These are phyloP conservation scores for Graphilbum ipis-grandicollis DNA, from an alignment of 2,329 filamentous ascomycete genomes.

Conservation along the genomic window DNA sequence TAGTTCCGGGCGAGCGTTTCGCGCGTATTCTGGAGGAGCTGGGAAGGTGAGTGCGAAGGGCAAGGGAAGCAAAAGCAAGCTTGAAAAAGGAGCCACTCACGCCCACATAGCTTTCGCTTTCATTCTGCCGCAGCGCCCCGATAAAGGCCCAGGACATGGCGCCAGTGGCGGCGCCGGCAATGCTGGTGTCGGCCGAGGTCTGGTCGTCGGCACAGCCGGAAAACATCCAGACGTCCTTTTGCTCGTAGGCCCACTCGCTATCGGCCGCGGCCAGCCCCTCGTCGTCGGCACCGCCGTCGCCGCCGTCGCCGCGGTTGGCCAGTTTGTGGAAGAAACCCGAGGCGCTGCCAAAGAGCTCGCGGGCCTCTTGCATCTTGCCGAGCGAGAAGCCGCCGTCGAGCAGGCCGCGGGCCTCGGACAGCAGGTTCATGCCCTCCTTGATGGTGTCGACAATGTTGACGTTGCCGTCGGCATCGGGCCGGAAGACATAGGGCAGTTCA, in stretches of 20 bases:
- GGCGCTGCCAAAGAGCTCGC: slow-evolving; percentile 33
- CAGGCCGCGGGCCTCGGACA: slow-evolving; percentile 29
- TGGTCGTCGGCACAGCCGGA: slow-evolving; percentile 21
- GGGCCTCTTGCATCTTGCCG: slow-evolving; percentile 29
- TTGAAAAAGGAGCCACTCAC: slow-evolving; percentile 6
- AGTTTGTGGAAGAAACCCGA: slow-evolving; percentile 35
- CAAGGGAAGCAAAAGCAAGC: neutral
- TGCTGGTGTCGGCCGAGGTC: slow-evolving; percentile 20
- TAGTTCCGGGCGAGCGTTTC: slow-evolving; percentile 10
- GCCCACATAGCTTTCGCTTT: slow-evolving; percentile 16
- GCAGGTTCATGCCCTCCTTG: slow-evolving; percentile 28
- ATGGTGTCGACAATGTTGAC: slow-evolving; percentile 37
- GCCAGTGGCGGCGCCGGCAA: slow-evolving; percentile 17
- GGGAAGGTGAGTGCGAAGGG: neutral
- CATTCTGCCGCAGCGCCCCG: slow-evolving; percentile 15
- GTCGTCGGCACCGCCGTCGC: slow-evolving; percentile 18
- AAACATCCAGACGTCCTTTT: slow-evolving; percentile 24
- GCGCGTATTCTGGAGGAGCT: slow-evolving; percentile 12
- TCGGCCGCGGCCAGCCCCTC: slow-evolving; percentile 26
- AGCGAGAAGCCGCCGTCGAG: slow-evolving; percentile 29
- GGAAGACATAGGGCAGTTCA: slow-evolving; percentile 40
- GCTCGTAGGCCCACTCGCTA: slow-evolving; percentile 19
- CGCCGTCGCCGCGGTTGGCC: no score
- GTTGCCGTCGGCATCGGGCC: slow-evolving; percentile 36
- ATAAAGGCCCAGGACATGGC: slow-evolving; percentile 23